phyloP scores from a whole-genome alignment of 2,329 filamentous ascomycete species.

The Paecilomyces fulvus region DNA sequence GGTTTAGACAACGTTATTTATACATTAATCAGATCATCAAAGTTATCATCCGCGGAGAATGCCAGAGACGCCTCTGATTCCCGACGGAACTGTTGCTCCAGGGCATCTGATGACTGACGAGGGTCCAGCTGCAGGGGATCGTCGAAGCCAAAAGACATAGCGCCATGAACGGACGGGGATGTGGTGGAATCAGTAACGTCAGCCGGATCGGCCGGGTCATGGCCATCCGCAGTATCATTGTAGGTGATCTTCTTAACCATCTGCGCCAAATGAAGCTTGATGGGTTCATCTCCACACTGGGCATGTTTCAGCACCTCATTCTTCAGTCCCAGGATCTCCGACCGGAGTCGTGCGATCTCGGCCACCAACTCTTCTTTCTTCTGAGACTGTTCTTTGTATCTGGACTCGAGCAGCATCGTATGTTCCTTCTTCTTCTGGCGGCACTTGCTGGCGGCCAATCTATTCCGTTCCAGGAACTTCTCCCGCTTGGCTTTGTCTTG shows the following conservation, averaged over 20 bases:
- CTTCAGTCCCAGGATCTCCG: conserved; percentile 31
- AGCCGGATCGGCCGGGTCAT: conserved; percentile 5
- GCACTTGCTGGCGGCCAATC: conserved; percentile 52
- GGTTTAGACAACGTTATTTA: conserved; percentile 4
- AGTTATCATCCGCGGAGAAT: conserved; percentile 22
- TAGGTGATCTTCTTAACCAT: conserved; percentile 31
- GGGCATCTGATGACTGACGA: conserved; percentile 6
- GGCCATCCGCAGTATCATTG: conserved; percentile 11
- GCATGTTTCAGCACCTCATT: conserved; percentile 33
- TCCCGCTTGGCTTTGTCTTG: conserved; percentile 37
- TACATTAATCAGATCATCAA: conserved; percentile 27
- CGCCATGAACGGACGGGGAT: conserved; percentile 4
- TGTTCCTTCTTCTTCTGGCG: conserved; percentile 56
- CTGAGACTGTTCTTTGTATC: conserved; percentile 27
- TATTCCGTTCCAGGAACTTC: conserved; percentile 51
- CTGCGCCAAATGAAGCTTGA: conserved; percentile 27
- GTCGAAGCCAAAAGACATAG: conserved; percentile 26
- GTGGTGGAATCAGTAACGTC: conserved; percentile 7
- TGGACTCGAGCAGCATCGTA: conserved; percentile 41
- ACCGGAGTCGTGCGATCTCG: conserved; percentile 27
- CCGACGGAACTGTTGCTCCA: conserved; percentile 22
- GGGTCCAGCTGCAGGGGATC: conserved; percentile 21
- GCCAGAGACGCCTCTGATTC: conserved; percentile 21
- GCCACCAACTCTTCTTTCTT: conserved; percentile 22
- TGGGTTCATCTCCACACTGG: conserved; percentile 30